A percentile compares a stretch with the other conserved stretches of the same genome.
Conservation (phyloP, 208 protist genomes). For the Trypanosoma avium region DNA sequence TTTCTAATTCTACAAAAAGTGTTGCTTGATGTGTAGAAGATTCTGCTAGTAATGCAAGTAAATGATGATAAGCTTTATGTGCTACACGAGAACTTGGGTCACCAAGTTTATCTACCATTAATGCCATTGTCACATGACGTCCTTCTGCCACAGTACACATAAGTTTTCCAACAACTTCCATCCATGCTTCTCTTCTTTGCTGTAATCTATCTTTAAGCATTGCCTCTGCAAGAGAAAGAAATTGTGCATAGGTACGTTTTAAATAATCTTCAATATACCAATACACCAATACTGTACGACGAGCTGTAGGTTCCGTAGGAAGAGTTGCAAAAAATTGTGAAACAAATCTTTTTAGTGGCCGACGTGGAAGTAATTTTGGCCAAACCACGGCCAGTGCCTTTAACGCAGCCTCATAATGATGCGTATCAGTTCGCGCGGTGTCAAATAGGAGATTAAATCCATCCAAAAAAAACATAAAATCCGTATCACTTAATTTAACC, state of each 20-base stretch:
- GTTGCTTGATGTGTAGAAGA: constrained; percentile 82
- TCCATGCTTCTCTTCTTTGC: constrained; percentile 83
- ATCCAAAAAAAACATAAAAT: constrained; percentile 92
- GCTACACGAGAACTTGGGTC: constrained; percentile 70
- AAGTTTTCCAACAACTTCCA: constrained; percentile 85
- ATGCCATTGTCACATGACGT: constrained; percentile 74
- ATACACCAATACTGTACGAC: constrained; percentile 78
- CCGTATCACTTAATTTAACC: constrained; percentile 87
- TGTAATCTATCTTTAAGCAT: constrained; percentile 90
- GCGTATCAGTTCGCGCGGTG: constrained; percentile 84
- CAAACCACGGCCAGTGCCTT: constrained; percentile 87
- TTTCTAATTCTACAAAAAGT: constrained; percentile 90
- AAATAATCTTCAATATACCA: constrained; percentile 93
- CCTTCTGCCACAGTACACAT: constrained; percentile 82
- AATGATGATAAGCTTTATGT: constrained; percentile 87
- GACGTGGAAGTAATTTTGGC: constrained; percentile 82
- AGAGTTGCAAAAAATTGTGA: constrained; percentile 92
- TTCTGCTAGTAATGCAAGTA: constrained; percentile 80
- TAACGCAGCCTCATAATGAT: constrained; percentile 90
- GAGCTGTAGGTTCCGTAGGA: constrained; percentile 58
- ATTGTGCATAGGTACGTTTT: constrained; percentile 89
- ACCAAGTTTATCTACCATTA: constrained; percentile 92
- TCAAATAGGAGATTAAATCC: constrained; percentile 90
- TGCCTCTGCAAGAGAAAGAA: constrained; percentile 80
- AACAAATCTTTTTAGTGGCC: constrained; percentile 86